Percentiles rank a stretch among this genome's conserved stretches.
These are phyloP conservation scores for Penstemon davidsonii DNA, from an alignment of 257 asterid species.

Conservation along the genomic window DNA sequence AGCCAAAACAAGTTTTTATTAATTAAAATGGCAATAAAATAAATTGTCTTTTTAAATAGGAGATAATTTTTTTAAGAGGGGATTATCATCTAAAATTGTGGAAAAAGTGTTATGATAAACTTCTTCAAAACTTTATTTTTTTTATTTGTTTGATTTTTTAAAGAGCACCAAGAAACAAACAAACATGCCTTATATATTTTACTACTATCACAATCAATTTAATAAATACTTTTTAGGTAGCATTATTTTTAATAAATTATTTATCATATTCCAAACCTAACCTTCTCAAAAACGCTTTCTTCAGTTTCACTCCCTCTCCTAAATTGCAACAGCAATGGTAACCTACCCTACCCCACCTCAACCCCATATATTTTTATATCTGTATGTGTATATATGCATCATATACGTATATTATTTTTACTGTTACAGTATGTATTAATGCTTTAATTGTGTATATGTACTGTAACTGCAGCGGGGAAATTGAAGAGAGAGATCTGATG, in stretches of 20 bases:
- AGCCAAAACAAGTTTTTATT: no score
- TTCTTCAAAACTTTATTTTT: no score
- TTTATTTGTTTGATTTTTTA: no score
- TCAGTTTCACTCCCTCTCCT: constrained; percentile 44
- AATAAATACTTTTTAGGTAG: no score
- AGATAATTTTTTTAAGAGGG: no score
- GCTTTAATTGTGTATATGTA: constrained; percentile 23
- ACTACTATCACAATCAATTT: no score
- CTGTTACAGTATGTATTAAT: constrained; percentile 23
- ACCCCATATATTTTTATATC: neutral
- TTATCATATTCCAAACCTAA: constrained; percentile 28
- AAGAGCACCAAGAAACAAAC: no score
- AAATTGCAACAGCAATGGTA: constrained; percentile 34
- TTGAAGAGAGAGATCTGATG: constrained; percentile 81
- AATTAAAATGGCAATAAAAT: no score
- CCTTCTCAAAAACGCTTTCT: constrained; percentile 33
- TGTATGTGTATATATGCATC: constrained; percentile 1
- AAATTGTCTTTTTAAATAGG: no score
- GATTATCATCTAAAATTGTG: no score
- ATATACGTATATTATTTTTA: neutral
- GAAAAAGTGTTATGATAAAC: no score
- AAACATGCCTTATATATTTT: no score
- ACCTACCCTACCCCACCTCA: constrained; percentile 6
- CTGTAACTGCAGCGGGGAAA: constrained; percentile 34
- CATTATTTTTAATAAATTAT: neutral